phyloP scores from a whole-genome alignment of 2,329 filamentous ascomycete genomes.

The Rhexocercosporidium sp. region DNA sequence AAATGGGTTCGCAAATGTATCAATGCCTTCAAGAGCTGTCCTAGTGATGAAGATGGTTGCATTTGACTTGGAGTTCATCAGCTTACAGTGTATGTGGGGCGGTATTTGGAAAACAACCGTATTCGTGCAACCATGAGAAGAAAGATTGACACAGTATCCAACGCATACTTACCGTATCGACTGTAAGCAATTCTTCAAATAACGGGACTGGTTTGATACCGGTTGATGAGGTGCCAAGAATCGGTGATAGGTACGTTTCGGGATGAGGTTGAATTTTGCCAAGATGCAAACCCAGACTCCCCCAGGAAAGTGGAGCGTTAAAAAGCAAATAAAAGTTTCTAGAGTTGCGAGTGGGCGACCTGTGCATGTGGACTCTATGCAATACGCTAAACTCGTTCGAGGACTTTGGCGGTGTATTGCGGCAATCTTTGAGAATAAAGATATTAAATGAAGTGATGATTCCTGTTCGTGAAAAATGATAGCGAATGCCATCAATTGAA shows the following conservation, averaged over 20 bases:
- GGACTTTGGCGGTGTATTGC: not conserved
- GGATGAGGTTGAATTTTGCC: not conserved
- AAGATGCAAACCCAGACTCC: not conserved
- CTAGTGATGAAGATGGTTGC: no score
- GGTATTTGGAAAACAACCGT: not conserved
- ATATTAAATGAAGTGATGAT: not conserved
- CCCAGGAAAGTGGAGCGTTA: not conserved
- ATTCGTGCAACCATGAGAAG: not conserved
- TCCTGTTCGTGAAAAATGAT: no score
- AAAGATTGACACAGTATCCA: not conserved
- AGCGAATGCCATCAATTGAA: not conserved
- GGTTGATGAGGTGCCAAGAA: not conserved
- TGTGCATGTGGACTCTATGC: not conserved
- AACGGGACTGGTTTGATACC: not conserved
- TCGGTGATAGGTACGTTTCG: not conserved
- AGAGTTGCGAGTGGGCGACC: conserved; percentile 1
- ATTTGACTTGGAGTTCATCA: no score
- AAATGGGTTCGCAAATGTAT: no score
- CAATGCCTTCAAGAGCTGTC: no score
- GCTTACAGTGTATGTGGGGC: no score
- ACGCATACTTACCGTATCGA: not conserved
- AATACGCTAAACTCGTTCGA: not conserved
- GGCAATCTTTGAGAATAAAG: no score
- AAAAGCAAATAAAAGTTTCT: not conserved
- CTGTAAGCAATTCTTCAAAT: not conserved